Evolutionary conservation across 176 grass and related monocot species (phyloP).

Genomic region (Cenchrus fungigraminus): DNA sequence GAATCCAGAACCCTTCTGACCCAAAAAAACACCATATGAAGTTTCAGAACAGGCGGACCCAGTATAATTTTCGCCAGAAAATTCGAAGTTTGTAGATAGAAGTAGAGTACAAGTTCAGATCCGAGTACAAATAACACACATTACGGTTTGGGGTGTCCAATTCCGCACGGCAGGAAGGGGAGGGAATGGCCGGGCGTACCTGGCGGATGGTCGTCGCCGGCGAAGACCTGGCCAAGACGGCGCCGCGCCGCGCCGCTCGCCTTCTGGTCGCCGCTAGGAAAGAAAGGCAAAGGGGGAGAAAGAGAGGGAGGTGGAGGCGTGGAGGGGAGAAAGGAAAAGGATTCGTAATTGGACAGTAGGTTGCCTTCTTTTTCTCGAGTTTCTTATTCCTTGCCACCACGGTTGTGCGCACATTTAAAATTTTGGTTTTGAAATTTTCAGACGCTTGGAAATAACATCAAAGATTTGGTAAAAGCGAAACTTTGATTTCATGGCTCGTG

Average conservation of each 20-base stretch:
- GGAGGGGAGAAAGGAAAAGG: background rate
- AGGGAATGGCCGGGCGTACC: background rate
- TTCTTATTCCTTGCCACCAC: background rate
- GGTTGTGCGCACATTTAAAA: too few species aligned
- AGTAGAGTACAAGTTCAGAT: background rate
- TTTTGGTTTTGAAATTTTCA: too few species aligned
- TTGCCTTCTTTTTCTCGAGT: background rate
- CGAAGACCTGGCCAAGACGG: background rate
- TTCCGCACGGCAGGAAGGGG: background rate
- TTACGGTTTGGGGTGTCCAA: background rate
- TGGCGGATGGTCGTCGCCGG: background rate
- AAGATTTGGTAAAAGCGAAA: background rate
- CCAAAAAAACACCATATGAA: background rate
- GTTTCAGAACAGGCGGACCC: background rate
- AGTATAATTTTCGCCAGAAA: background rate
- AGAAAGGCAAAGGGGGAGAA: background rate
- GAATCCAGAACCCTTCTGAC: slow-evolving; percentile 8
- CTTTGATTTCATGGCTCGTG: background rate
- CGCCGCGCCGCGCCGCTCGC: background rate
- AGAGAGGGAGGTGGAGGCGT: background rate
- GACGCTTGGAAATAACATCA: too few species aligned
- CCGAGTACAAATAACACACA: background rate
- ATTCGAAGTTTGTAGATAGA: background rate
- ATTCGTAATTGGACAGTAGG: background rate
- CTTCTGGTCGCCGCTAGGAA: background rate